Base-by-base conservation (phyloP, 257 asterid species). In the Rauvolfia tetraphylla region DNA sequence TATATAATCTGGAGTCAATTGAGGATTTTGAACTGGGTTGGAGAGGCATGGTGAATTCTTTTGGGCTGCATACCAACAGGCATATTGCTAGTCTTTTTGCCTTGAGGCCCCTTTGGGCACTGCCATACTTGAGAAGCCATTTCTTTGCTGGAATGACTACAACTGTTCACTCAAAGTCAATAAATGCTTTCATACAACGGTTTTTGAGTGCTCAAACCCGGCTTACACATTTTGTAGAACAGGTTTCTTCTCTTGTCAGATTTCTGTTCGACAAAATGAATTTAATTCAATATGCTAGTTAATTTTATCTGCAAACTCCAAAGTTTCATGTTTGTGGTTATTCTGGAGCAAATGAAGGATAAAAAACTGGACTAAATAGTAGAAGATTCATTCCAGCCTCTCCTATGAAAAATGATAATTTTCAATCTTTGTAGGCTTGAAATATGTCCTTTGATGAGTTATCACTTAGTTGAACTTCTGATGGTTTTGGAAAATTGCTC, bases 171-270 rank as follows among this genome's bases (percentile, higher is more conserved):
- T 90, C 99, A 22, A 95, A 93, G 84, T 89, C 98, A 13, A 89
- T 95, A 51, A 95, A 93, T 83, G 91, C 96, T 75, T 95, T 95
- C 73, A 93, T 95, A 86, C 99, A 92, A 81, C 87, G 98, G 76
- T 95, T 95, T 83, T 86, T 95, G 84, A 90, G 98, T 83, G 97
- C 97, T 57, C 99, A 95, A 85, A 88, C 97, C 71, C 90, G 98
- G 58, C 91, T 91, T 77, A 90, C 98, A 71, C 98, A 93, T 83
- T 95, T 95, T 67, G 94, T 95, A 79, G 99, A 95, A 84, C 99
- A 95, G 83, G 99, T 95, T 82, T 78, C 81, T 83, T 81, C 61
- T 82, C 83, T 76, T 3, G 54, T 76, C 68, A 61, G 29, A 41
- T 42, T 75, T 46, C 42, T 48, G 57, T 61, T 59, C 29, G 29